Percentiles rank a stretch among this genome's conserved stretches.
These are phyloP conservation scores for Circinella minor DNA, from an alignment of 371 early-diverging fungal species.

Conservation along the genomic window DNA sequence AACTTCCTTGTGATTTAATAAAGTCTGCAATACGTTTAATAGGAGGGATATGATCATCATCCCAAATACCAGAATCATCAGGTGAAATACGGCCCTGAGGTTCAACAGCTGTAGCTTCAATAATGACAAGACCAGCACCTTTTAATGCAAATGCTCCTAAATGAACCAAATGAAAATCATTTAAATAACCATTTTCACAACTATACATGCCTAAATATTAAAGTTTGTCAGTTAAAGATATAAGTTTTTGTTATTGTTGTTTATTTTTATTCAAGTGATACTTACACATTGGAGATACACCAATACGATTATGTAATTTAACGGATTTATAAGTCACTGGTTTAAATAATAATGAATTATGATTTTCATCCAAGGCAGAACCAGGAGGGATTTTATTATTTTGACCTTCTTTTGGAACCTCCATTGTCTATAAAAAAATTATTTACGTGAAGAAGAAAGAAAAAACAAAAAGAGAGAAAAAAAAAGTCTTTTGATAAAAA, in stretches of 20 bases:
- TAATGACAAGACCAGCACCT: constrained; percentile 76
- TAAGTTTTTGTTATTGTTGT: constrained; percentile 13
- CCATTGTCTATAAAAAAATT: neutral
- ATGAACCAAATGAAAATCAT: constrained; percentile 60
- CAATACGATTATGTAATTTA: constrained; percentile 73
- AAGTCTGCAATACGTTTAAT: constrained; percentile 66
- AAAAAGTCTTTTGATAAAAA: too few species aligned
- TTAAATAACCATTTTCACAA: constrained; percentile 22
- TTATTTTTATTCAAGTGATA: too few species aligned
- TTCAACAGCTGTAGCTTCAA: constrained; percentile 83
- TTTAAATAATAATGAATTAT: constrained; percentile 54
- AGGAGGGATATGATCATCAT: constrained; percentile 72
- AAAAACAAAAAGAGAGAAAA: too few species aligned
- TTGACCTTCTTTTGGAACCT: constrained; percentile 9
- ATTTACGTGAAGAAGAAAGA: too few species aligned
- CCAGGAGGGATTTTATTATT: constrained; percentile 19
- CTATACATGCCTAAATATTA: constrained; percentile 24
- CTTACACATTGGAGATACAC: constrained; percentile 83
- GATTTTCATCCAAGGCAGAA: constrained; percentile 13
- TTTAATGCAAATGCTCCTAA: constrained; percentile 69
- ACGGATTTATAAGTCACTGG: constrained; percentile 65
- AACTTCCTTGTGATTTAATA: constrained; percentile 65
- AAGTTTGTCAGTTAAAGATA: constrained; percentile 7
- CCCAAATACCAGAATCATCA: constrained; percentile 77
- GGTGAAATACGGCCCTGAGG: constrained; percentile 83